Percentiles rank a stretch among this genome's conserved stretches.
Conservation (phyloP, 75 land plant genomes). For the Cryptomeria japonica region DNA sequence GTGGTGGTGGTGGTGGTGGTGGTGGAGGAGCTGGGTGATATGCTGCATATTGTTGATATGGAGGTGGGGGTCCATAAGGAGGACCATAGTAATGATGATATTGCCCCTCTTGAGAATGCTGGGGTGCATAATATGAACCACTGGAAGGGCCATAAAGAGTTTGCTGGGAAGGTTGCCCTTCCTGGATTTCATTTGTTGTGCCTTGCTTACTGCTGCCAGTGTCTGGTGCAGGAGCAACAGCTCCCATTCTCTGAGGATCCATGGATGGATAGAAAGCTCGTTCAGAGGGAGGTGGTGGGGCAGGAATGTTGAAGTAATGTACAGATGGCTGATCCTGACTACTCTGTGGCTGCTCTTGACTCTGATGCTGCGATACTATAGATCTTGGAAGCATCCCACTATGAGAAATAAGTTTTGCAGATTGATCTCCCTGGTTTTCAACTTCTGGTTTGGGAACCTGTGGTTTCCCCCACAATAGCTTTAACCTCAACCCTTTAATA, state of each 20-base stretch:
- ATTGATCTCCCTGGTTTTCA: slow-evolving; percentile 57
- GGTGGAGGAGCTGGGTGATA: slow-evolving; percentile 19
- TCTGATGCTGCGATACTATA: slow-evolving; percentile 85
- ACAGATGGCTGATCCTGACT: slow-evolving; percentile 44
- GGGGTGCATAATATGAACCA: slow-evolving; percentile 25
- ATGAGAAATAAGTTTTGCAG: slow-evolving; percentile 55
- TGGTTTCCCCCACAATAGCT: slow-evolving; percentile 95
- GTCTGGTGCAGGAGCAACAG: slow-evolving; percentile 65
- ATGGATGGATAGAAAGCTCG: slow-evolving; percentile 90
- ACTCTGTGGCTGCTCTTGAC: slow-evolving; percentile 50
- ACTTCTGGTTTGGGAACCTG: slow-evolving; percentile 77
- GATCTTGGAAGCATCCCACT: slow-evolving; percentile 88
- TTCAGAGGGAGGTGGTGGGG: slow-evolving; percentile 61
- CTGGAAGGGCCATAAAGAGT: slow-evolving; percentile 11
- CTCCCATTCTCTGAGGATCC: slow-evolving; percentile 99
- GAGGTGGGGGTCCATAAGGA: slow-evolving; percentile 46
- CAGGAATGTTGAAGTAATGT: slow-evolving; percentile 83
- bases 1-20: slow-evolving; percentile 1
- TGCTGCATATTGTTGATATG: slow-evolving; percentile 33
- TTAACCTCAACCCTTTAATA: slow-evolving; percentile 85
- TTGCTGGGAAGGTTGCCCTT: slow-evolving; percentile 25
- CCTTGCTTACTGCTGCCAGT: slow-evolving; percentile 23
- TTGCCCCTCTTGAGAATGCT: slow-evolving; percentile 34
- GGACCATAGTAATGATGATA: slow-evolving; percentile 33
- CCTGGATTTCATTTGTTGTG: slow-evolving; percentile 30